Percentiles rank a stretch among this genome's conserved stretches.
phyloP scores from a whole-genome alignment of 352 stramenopile genomes.

The Phytophthora boehmeriae region DNA sequence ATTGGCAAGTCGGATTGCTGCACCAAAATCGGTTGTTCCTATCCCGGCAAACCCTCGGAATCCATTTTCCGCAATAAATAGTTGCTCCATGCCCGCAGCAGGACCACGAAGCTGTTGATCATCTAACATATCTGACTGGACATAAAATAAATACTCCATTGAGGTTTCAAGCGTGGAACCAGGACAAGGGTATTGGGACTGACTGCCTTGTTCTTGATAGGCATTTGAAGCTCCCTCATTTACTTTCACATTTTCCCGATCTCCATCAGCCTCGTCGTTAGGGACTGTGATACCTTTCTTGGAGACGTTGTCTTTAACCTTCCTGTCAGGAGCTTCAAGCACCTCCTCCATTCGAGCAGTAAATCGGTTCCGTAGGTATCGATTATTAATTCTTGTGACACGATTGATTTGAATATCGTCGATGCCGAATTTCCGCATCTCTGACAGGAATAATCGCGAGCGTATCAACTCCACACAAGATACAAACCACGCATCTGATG shows the following conservation, averaged over 20 bases:
- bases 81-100: constrained; percentile 52
- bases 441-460: constrained; percentile 63
- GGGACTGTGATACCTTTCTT: constrained; percentile 77
- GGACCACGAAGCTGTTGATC: constrained; percentile 37
- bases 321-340: constrained; percentile 53
- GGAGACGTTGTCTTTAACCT: constrained; percentile 81
- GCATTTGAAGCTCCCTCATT: neutral
- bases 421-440: constrained; percentile 63
- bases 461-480: constrained; percentile 87
- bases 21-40: constrained; percentile 49
- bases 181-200: constrained; percentile 17
- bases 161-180: constrained; percentile 53
- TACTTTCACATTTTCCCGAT: constrained; percentile 11
- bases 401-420: constrained; percentile 74
- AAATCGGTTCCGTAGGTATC: constrained; percentile 88
- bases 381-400: constrained; percentile 91
- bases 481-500: constrained; percentile 81
- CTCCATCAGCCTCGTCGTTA: constrained; percentile 28
- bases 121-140: constrained; percentile 50
- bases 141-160: constrained; percentile 87
- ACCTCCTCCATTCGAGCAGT: constrained; percentile 83
- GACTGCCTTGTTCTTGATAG: constrained; percentile 16
- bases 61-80: constrained; percentile 68
- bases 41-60: constrained; percentile 67
- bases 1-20: constrained; percentile 77